Percentiles rank a stretch among this genome's conserved stretches.
Conservation (phyloP, 2,329 filamentous ascomycete genomes). For the Monosporascus sp. region DNA sequence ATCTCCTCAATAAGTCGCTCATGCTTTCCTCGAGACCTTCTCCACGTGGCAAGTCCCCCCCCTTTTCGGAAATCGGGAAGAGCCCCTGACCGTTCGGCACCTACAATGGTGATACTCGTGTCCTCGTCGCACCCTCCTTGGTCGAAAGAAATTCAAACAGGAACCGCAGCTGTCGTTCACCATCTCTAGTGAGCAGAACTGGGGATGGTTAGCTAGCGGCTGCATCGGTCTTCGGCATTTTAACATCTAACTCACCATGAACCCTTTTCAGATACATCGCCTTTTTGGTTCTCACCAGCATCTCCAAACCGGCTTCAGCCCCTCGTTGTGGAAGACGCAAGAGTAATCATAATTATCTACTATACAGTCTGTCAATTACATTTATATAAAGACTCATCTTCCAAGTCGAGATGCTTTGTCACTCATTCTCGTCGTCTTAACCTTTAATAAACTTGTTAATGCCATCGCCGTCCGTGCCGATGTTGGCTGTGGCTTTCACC, state of each 20-base stretch:
- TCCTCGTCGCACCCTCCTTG: no score
- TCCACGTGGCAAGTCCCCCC: no score
- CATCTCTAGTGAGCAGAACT: no score
- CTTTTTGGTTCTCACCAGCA: slow-evolving; percentile 11
- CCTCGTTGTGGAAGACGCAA: not conserved
- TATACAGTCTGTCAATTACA: not conserved
- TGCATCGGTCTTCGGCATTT: not conserved
- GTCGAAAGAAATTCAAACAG: no score
- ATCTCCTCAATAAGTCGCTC: not conserved
- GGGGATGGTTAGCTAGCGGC: not conserved
- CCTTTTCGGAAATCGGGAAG: no score
- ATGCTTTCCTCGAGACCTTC: not conserved
- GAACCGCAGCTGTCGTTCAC: no score
- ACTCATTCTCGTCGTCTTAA: slow-evolving; percentile 10
- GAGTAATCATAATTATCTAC: not conserved
- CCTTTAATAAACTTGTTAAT: no score
- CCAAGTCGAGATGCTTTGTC: slow-evolving; percentile 6
- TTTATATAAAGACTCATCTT: not conserved
- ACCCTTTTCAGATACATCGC: not conserved
- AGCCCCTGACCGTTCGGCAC: no score
- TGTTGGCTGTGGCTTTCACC: slow-evolving; percentile 46
- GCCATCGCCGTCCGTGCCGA: slow-evolving; percentile 33
- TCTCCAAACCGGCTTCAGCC: not conserved
- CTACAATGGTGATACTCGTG: no score
- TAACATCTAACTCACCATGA: not conserved